Conservation (phyloP, 805 yeast species). For the Metschnikowia koreensis region DNA sequence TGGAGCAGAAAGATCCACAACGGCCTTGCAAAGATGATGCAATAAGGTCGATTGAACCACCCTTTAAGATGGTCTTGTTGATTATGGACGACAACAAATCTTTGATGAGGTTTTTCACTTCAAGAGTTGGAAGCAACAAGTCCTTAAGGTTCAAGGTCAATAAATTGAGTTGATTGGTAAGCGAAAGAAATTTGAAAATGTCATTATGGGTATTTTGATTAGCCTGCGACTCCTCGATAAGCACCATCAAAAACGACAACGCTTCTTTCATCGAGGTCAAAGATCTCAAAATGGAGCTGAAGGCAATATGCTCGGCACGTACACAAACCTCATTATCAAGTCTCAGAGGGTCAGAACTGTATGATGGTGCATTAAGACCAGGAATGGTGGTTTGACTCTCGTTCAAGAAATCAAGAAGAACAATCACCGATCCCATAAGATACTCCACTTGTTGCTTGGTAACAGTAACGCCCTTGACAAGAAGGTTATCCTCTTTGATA, state of each 20-base stretch:
- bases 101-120: slow-evolving; percentile 65
- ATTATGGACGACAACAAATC: slow-evolving; percentile 87
- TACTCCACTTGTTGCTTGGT: slow-evolving; percentile 58
- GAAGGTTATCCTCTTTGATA: slow-evolving; percentile 44
- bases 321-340: slow-evolving; percentile 64
- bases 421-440: slow-evolving; percentile 66
- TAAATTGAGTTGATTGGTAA: slow-evolving; percentile 67
- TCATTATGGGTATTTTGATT: slow-evolving; percentile 51
- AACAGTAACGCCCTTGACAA: slow-evolving; percentile 45
- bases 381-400: slow-evolving; percentile 62
- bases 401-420: slow-evolving; percentile 66
- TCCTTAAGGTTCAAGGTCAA: slow-evolving; percentile 68
- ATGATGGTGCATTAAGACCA: slow-evolving; percentile 57
- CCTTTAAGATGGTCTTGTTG: slow-evolving; percentile 81
- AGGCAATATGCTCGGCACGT: slow-evolving; percentile 90
- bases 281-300: slow-evolving; percentile 71
- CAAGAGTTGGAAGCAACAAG: slow-evolving; percentile 68
- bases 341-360: slow-evolving; percentile 47
- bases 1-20: slow-evolving; percentile 92
- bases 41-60: slow-evolving; percentile 89
- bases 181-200: slow-evolving; percentile 64
- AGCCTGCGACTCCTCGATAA: slow-evolving; percentile 66
- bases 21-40: slow-evolving; percentile 86
- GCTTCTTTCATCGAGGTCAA: slow-evolving; percentile 84
- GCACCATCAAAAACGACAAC: slow-evolving; percentile 77